Percentiles rank a stretch among this genome's conserved stretches.
Evolutionary conservation across 306 rosid species (phyloP).

Genomic region (Trichosanthes truncata): DNA sequence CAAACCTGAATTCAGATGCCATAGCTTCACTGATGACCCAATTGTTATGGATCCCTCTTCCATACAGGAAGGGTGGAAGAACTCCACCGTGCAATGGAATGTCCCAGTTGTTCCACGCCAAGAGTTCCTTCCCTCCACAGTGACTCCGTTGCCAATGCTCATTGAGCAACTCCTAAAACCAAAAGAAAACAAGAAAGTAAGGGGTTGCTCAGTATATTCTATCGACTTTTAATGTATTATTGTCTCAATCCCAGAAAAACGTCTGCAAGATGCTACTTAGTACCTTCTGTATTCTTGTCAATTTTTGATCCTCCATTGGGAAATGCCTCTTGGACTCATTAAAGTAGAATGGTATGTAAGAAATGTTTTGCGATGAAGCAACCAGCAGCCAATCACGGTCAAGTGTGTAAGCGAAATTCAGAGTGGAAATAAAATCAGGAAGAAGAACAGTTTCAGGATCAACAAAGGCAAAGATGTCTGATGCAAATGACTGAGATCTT

Average conservation of each 20-base stretch:
- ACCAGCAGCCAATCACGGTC: slow-evolving; percentile 75
- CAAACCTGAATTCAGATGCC: slow-evolving; percentile 67
- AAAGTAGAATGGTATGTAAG: slow-evolving; percentile 49
- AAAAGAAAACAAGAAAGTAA: slow-evolving; percentile 24
- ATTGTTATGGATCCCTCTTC: slow-evolving; percentile 61
- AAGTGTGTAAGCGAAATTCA: slow-evolving; percentile 43
- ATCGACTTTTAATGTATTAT: neutral
- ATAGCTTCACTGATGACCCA: slow-evolving; percentile 79
- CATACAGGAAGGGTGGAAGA: slow-evolving; percentile 87
- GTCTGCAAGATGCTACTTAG: slow-evolving; percentile 16
- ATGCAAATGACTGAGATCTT: slow-evolving; percentile 36
- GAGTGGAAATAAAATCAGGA: slow-evolving; percentile 59
- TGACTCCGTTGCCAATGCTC: slow-evolving; percentile 34
- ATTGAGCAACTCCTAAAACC: slow-evolving; percentile 48
- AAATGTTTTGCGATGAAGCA: slow-evolving; percentile 57
- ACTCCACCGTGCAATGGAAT: slow-evolving; percentile 65
- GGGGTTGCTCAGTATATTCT: slow-evolving; percentile 2
- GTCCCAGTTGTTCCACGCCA: slow-evolving; percentile 78
- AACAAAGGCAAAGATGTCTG: slow-evolving; percentile 54
- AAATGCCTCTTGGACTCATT: slow-evolving; percentile 41
- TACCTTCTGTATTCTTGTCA: slow-evolving; percentile 47
- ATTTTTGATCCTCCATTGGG: slow-evolving; percentile 29
- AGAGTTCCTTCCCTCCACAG: slow-evolving; percentile 43
- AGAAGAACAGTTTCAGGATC: slow-evolving; percentile 61
- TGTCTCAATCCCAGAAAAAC: neutral